Percentiles rank a stretch among this genome's conserved stretches.
These are phyloP conservation scores for Trichoderma virens DNA, from an alignment of 495 filamentous ascomycete species.

Conservation along the genomic window DNA sequence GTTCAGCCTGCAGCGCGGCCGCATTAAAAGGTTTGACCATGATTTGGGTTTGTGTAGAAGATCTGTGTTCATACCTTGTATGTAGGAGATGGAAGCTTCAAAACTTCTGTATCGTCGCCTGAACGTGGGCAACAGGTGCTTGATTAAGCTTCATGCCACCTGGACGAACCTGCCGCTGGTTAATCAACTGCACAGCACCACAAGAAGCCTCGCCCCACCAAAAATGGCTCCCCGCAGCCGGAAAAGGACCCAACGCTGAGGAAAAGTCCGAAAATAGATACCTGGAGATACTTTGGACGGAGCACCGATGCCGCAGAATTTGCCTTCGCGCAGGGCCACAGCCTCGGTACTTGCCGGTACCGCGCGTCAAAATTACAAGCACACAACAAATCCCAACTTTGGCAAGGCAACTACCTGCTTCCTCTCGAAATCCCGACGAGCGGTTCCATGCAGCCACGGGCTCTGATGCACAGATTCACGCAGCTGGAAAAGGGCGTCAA, in stretches of 20 bases:
- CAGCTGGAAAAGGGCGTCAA: background rate
- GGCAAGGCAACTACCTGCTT: too few species aligned
- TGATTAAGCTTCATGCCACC: constrained; percentile 24
- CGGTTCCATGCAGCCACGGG: background rate
- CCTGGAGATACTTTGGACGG: background rate
- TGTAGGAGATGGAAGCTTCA: background rate
- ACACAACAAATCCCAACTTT: constrained; percentile 2
- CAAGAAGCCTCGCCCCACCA: constrained; percentile 28
- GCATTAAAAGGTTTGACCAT: background rate
- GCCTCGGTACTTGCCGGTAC: background rate
- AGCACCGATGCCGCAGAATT: background rate
- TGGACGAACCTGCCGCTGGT: constrained; percentile 39
- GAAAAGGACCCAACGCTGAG: background rate
- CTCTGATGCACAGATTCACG: background rate
- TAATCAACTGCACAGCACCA: too few species aligned
- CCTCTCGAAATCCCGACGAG: background rate
- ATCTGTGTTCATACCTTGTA: background rate
- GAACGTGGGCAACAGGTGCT: background rate
- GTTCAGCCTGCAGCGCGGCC: background rate
- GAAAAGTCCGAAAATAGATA: background rate
- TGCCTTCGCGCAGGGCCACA: background rate
- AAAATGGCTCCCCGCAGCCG: background rate
- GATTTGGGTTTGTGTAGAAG: background rate
- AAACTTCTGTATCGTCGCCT: background rate
- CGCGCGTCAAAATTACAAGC: background rate